phyloP scores from a whole-genome alignment of 106 monocot genomes.

The Dactylorhiza incarnata region DNA sequence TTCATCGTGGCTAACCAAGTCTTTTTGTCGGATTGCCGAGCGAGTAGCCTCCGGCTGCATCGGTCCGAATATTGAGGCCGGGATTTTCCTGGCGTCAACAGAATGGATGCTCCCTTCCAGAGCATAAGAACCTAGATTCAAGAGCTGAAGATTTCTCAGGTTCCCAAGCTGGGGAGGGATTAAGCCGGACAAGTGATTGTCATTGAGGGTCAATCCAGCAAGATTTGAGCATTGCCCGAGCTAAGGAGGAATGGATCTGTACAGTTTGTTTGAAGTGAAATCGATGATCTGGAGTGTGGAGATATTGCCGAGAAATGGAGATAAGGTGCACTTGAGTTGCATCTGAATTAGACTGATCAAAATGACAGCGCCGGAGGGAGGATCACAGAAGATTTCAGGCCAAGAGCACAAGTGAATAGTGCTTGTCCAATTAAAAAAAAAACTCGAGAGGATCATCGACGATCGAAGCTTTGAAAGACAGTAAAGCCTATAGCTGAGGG shows the following conservation, averaged over 20 bases:
- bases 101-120: constrained; percentile 56
- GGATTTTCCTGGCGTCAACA: too few relatives aligned
- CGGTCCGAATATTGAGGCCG: too few relatives aligned
- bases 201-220: constrained; percentile 16
- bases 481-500: constrained; percentile 6
- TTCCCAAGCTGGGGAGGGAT: constrained; percentile 51
- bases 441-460: background rate
- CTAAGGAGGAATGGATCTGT: constrained; percentile 49
- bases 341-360: constrained; percentile 25
- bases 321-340: constrained; percentile 38
- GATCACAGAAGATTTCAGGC: constrained; percentile 60
- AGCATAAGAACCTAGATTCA: constrained; percentile 43
- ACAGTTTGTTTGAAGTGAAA: constrained; percentile 42
- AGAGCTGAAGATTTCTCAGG: constrained; percentile 31
- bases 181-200: constrained; percentile 44
- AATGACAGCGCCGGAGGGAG: constrained; percentile 26
- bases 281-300: constrained; percentile 58
- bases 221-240: constrained; percentile 43
- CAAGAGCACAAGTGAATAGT: constrained; percentile 52
- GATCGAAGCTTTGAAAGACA: constrained; percentile 7
- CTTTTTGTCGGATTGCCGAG: too few relatives aligned
- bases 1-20: too few relatives aligned
- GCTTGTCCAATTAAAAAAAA: constrained; percentile 22
- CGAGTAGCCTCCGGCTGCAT: too few relatives aligned
- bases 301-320: constrained; percentile 57